Evolutionary conservation across 768 basidiomycete species (phyloP).

Genomic region (Termitomyces sp.): DNA sequence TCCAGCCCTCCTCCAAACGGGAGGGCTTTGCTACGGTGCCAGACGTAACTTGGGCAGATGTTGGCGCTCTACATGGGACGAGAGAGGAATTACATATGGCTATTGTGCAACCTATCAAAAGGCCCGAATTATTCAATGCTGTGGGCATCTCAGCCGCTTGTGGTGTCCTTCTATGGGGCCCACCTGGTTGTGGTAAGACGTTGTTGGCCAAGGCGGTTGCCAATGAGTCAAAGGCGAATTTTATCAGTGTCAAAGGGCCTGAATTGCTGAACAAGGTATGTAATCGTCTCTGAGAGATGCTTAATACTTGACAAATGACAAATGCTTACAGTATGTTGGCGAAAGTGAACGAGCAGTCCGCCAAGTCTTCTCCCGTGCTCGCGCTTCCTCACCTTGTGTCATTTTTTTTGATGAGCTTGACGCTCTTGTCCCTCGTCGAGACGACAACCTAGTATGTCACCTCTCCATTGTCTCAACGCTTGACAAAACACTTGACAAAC

Average conservation of each 20-base stretch:
- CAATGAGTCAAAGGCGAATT: conserved; percentile 92
- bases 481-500: conserved; percentile 1
- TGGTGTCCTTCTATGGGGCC: conserved; percentile 97
- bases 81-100: conserved; percentile 96
- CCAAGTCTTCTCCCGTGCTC: conserved; percentile 90
- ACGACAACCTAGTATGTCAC: conserved; percentile 74
- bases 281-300: neutral
- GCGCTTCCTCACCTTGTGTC: conserved; percentile 91
- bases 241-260: conserved; percentile 97
- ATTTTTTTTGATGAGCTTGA: conserved; percentile 96
- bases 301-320: neutral
- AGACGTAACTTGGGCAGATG: conserved; percentile 90
- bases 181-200: conserved; percentile 98
- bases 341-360: conserved; percentile 95
- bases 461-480: neutral
- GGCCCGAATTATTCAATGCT: conserved; percentile 82
- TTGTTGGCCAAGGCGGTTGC: conserved; percentile 97
- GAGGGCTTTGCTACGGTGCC: conserved; percentile 98
- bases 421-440: conserved; percentile 84
- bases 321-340: conserved; percentile 74
- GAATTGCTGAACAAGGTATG: conserved; percentile 93
- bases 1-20: conserved; percentile 94
- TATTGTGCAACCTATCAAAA: conserved; percentile 89
- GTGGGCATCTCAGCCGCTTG: conserved; percentile 91
- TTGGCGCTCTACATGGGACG: conserved; percentile 84